Evolutionary conservation across 768 basidiomycete genomes (phyloP).

Genomic region (Suillus subaureus): DNA sequence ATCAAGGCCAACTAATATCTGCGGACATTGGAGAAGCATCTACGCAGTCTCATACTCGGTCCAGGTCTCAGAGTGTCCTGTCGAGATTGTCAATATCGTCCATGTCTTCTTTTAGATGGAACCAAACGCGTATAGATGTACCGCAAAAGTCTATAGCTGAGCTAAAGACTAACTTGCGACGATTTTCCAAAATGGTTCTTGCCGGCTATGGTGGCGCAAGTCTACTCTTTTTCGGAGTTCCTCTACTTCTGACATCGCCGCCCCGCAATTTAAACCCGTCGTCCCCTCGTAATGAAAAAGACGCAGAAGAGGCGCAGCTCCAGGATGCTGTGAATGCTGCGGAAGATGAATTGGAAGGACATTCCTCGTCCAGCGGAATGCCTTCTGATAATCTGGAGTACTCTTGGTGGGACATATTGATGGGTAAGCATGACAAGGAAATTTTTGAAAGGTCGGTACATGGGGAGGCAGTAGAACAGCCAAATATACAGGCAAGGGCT

Average conservation of each 20-base stretch:
- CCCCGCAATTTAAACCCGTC: conserved; percentile 26
- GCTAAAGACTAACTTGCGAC: conserved; percentile 69
- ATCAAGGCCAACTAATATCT: conserved; percentile 71
- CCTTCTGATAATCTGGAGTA: conserved; percentile 40
- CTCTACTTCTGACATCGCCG: conserved; percentile 34
- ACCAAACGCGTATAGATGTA: conserved; percentile 24
- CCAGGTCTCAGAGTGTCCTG: conserved; percentile 30
- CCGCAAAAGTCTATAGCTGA: conserved; percentile 43
- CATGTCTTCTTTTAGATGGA: conserved; percentile 27
- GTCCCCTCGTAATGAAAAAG: conserved; percentile 42
- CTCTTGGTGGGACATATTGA: conserved; percentile 83
- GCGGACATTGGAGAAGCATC: conserved; percentile 78
- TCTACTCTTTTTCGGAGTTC: conserved; percentile 78
- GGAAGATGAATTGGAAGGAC: conserved; percentile 58
- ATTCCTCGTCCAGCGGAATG: conserved; percentile 33
- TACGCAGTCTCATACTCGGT: conserved; percentile 30
- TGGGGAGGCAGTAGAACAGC: conserved; percentile 18
- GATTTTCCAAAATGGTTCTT: conserved; percentile 80
- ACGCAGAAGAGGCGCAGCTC: conserved; percentile 61
- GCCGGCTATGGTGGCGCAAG: conserved; percentile 86
- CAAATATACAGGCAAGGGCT: conserved; percentile 40
- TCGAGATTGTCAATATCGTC: conserved; percentile 30
- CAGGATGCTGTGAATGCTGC: conserved; percentile 70
- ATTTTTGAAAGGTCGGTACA: conserved; percentile 71
- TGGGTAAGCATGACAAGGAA: conserved; percentile 81